Evolutionary conservation across 768 basidiomycete genomes (phyloP), one percentile per base, ranked within the genome.

Genomic region (Tylopilus vinaceipallidus): DNA sequence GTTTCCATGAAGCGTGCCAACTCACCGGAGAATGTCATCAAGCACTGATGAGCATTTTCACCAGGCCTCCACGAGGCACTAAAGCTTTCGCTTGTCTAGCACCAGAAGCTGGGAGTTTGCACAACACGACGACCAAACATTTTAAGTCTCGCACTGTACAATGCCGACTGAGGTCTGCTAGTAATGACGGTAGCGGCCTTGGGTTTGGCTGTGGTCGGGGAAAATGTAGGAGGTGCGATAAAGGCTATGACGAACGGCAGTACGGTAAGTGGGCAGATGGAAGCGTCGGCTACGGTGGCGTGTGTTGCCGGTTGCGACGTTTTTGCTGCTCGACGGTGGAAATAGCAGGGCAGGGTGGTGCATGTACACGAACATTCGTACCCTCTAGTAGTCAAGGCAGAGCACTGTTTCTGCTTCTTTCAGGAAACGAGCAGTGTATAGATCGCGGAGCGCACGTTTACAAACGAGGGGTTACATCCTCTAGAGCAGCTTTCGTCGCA

Each of bases 111-210:
- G 13, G 55, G 50, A 2, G 17, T 36, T 36, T 91, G 87, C 9
- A 91, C 83, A 16, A 87, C 72, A 0, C 84, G 73, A 3, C 91
- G 84, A 4, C 88, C 90, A 34, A 91, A 61, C 7, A 93, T 82
- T 62, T n/a, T n/a, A n/a, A n/a, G n/a, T n/a, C n/a, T 93, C 89
- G n/a, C 88, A 88, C 87, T 89, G 23, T 7, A 32, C 13, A 44
- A 13, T 88, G 35, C 95, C 80, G 55, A 88, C n/a, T n/a, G 84
- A 1, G 78, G 73, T 62, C 86, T 88, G 1, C 66, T 62, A 2
- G 57, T 55, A 42, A 23, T 61, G 39, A 33, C 65, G 47, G 55
- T 23, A 0, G 46, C 46, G 11, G 55, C 49, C 8, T 64, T 62
- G 2, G n/a, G n/a, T 34, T 64, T 64, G 3, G 56, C 39, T 6